Evolutionary conservation across 192 early-diverging fungal species (phyloP).

Genomic region (Gaertneriomyces semiglobifer): DNA sequence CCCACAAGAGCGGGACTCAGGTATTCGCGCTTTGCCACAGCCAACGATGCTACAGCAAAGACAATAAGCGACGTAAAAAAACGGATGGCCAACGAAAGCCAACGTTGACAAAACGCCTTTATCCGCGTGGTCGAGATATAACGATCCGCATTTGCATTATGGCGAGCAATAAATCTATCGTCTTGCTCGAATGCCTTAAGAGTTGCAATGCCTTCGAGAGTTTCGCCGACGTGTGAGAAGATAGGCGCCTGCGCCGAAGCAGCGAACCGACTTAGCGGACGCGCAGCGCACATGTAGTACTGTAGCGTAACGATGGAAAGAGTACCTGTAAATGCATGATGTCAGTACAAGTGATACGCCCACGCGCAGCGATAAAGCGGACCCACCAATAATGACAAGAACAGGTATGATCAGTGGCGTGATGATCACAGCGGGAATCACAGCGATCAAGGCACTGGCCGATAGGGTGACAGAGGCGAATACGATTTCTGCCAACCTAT

Average conservation of each 20-base stretch:
- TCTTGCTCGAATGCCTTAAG: constrained; percentile 80
- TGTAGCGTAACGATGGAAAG: constrained; percentile 66
- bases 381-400: constrained; percentile 5
- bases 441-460: too few relatives aligned
- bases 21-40: constrained; percentile 33
- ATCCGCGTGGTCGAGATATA: constrained; percentile 55
- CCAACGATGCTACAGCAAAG: constrained; percentile 22
- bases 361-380: neutral
- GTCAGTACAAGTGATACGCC: neutral
- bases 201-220: constrained; percentile 72
- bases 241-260: constrained; percentile 72
- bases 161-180: constrained; percentile 62
- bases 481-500: constrained; percentile 51
- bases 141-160: constrained; percentile 73
- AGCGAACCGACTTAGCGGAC: constrained; percentile 80
- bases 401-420: neutral
- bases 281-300: constrained; percentile 69
- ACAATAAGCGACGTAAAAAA: neutral
- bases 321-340: constrained; percentile 29
- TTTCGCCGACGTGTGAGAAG: constrained; percentile 73
- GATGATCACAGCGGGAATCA: too few relatives aligned
- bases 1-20: constrained; percentile 17
- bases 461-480: too few relatives aligned
- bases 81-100: too few relatives aligned
- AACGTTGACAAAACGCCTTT: too few relatives aligned